phyloP scores from a whole-genome alignment of 345 rosid species.

The Adansonia digitata region DNA sequence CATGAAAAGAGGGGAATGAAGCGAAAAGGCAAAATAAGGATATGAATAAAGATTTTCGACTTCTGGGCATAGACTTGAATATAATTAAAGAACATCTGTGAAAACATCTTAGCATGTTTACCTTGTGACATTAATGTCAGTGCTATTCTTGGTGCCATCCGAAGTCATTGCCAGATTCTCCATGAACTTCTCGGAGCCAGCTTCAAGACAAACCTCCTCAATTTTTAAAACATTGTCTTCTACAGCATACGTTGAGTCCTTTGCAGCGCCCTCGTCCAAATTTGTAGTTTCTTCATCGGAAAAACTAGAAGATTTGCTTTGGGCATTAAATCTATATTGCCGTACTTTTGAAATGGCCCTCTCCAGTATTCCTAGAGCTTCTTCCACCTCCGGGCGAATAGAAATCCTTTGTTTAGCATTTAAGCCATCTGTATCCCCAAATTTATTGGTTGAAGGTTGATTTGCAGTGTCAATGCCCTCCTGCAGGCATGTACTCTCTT shows the following conservation, averaged over 20 bases:
- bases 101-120: conserved; percentile 9
- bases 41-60: neutral
- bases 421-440: conserved; percentile 11
- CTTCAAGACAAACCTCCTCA: conserved; percentile 26
- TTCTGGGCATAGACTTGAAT: neutral
- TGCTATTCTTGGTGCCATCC: conserved; percentile 29
- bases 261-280: conserved; percentile 17
- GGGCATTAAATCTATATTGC: conserved; percentile 30
- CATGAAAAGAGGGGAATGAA: neutral
- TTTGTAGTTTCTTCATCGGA: conserved; percentile 33
- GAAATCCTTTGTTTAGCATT: conserved; percentile 28
- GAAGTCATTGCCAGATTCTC: conserved; percentile 28
- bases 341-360: conserved; percentile 54
- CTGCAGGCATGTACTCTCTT: conserved; percentile 15
- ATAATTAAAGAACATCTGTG: too few species aligned
- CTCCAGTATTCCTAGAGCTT: conserved; percentile 74
- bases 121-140: conserved; percentile 32
- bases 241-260: conserved; percentile 17
- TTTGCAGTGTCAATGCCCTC: conserved; percentile 10
- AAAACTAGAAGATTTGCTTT: conserved; percentile 22
- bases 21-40: neutral
- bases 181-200: conserved; percentile 16
- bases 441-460: conserved; percentile 12
- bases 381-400: conserved; percentile 63
- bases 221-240: conserved; percentile 19